phyloP scores from a whole-genome alignment of 192 early-diverging fungal genomes.

The Phycomyces blakesleeanus region DNA sequence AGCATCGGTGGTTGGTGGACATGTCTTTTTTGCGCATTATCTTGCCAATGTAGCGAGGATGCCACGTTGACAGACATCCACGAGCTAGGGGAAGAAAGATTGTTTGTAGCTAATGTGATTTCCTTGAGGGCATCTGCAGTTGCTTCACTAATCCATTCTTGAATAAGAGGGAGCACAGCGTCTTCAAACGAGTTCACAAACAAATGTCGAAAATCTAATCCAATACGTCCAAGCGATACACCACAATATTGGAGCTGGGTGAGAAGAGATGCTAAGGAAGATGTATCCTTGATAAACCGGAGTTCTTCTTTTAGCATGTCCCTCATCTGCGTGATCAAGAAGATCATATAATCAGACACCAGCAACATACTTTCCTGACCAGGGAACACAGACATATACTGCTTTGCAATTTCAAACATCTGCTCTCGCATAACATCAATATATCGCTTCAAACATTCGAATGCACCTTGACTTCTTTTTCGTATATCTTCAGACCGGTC shows the following conservation, averaged over 20 bases:
- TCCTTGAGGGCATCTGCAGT: constrained; percentile 42
- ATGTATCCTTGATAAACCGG: constrained; percentile 56
- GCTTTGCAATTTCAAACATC: constrained; percentile 78
- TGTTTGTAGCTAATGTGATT: constrained; percentile 34
- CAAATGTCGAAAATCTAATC: constrained; percentile 68
- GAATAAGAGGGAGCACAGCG: constrained; percentile 53
- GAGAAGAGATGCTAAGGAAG: constrained; percentile 55
- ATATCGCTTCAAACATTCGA: constrained; percentile 69
- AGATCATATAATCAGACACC: constrained; percentile 56
- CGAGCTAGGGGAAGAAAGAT: constrained; percentile 34
- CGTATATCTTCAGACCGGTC: background rate
- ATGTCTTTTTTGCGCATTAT: background rate
- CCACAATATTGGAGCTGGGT: constrained; percentile 83
- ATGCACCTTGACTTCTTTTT: constrained; percentile 35
- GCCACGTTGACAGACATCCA: constrained; percentile 40
- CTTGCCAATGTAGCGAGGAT: background rate
- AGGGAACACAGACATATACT: constrained; percentile 75
- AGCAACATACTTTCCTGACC: constrained; percentile 44
- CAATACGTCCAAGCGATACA: constrained; percentile 72
- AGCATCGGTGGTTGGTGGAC: constrained; percentile 42
- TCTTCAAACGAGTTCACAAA: constrained; percentile 60
- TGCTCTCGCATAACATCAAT: constrained; percentile 76
- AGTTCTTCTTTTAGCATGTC: constrained; percentile 42
- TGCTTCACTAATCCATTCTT: constrained; percentile 45
- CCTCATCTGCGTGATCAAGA: constrained; percentile 42